A percentile compares a stretch with the other conserved stretches of the same genome.
Evolutionary conservation across 1,284 basidiomycete species (phyloP).

Genomic region (Coniophora puteana): DNA sequence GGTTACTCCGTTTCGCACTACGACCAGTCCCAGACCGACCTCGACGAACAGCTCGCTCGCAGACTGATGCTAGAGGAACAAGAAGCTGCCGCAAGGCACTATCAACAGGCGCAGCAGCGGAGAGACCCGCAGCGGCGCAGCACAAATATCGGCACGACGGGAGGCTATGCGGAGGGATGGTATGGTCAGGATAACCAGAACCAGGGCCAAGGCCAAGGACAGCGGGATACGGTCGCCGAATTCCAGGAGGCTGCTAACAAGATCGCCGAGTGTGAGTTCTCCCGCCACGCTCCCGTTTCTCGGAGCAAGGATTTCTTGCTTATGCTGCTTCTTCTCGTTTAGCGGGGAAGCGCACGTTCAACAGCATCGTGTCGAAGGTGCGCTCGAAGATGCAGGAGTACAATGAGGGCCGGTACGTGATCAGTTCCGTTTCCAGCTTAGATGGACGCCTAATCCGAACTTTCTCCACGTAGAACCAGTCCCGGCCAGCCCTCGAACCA

Average conservation of each 20-base stretch:
- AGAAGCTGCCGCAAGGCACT: constrained; percentile 32
- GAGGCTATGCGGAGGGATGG: constrained; percentile 4
- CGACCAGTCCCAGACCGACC: constrained; percentile 53
- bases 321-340: constrained; percentile 1
- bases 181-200: constrained; percentile 8
- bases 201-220: constrained; percentile 19
- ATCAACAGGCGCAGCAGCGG: constrained; percentile 26
- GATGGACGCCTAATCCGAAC: constrained; percentile 3
- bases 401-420: constrained; percentile 43
- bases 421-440: constrained; percentile 4
- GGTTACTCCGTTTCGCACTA: constrained; percentile 6
- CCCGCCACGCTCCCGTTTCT: neutral
- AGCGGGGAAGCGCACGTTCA: constrained; percentile 79
- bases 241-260: constrained; percentile 69
- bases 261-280: constrained; percentile 66
- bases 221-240: constrained; percentile 56
- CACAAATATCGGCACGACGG: constrained; percentile 3
- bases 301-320: neutral
- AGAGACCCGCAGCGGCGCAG: constrained; percentile 10
- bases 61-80: constrained; percentile 68
- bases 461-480: constrained; percentile 1
- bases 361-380: constrained; percentile 64
- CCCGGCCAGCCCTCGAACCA: neutral
- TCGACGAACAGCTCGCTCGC: constrained; percentile 74
- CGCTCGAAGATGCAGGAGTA: constrained; percentile 79